Evolutionary conservation across 2,329 filamentous ascomycete species (phyloP).

Genomic region (Alternaria arbusti): DNA sequence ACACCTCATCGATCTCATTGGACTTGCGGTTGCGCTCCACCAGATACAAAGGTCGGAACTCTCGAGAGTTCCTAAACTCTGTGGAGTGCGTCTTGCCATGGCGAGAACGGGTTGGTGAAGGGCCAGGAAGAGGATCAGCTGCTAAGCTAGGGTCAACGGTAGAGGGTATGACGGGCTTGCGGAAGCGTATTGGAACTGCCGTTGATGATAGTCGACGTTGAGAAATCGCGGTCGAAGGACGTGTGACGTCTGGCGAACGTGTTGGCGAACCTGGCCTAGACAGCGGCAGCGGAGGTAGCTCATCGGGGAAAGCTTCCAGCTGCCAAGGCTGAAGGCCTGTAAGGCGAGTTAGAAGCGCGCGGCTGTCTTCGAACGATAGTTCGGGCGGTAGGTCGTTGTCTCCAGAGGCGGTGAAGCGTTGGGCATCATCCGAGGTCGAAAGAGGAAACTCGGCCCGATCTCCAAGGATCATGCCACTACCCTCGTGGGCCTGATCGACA

Average conservation of each 20-base stretch:
- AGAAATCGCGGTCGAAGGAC: conserved; percentile 20
- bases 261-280: conserved; percentile 41
- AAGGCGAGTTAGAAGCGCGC: conserved; percentile 40
- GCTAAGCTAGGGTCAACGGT: conserved; percentile 44
- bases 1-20: conserved; percentile 44
- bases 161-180: conserved; percentile 55
- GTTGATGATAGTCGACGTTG: conserved; percentile 49
- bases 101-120: conserved; percentile 52
- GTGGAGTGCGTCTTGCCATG: conserved; percentile 57
- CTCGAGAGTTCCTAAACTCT: conserved; percentile 63
- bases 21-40: conserved; percentile 66
- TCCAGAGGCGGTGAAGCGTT: conserved; percentile 25
- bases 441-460: conserved; percentile 42
- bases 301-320: conserved; percentile 44
- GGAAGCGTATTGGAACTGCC: conserved; percentile 63
- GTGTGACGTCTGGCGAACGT: conserved; percentile 31
- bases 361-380: conserved; percentile 40
- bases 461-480: conserved; percentile 41
- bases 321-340: conserved; percentile 46
- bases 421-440: conserved; percentile 32
- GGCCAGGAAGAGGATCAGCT: conserved; percentile 34
- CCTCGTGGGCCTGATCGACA: conserved; percentile 26
- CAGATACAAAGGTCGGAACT: conserved; percentile 83
- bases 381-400: conserved; percentile 37
- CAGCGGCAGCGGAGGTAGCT: conserved; percentile 41